These are phyloP conservation scores for Candida albicans DNA, from an alignment of 1,139 yeast genomes.

Conservation along the genomic window DNA sequence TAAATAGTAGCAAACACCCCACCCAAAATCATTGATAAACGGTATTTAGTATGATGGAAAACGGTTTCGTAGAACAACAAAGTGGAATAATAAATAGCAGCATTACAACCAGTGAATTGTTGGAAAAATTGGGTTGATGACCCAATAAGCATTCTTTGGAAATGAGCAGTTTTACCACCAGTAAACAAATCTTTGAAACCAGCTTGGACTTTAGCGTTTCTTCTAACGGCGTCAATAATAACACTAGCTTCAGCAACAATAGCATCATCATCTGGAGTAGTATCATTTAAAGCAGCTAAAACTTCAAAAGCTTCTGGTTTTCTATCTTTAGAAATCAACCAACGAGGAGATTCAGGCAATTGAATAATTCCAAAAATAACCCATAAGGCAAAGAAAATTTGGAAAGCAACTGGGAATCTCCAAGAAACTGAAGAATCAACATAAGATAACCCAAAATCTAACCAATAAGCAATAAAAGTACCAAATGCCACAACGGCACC, in stretches of 20 bases:
- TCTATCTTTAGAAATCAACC: slow-evolving; percentile 58
- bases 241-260: slow-evolving; percentile 44
- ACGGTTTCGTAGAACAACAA: slow-evolving; percentile 59
- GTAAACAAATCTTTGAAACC: slow-evolving; percentile 53
- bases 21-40: slow-evolving; percentile 57
- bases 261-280: slow-evolving; percentile 43
- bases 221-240: slow-evolving; percentile 43
- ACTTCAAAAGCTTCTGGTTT: slow-evolving; percentile 49
- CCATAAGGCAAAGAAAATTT: slow-evolving; percentile 39
- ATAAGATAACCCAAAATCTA: slow-evolving; percentile 70
- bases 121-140: slow-evolving; percentile 59
- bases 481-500: slow-evolving; percentile 75
- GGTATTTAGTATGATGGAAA: slow-evolving; percentile 40
- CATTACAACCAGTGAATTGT: slow-evolving; percentile 65
- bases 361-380: slow-evolving; percentile 36
- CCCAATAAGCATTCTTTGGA: slow-evolving; percentile 59
- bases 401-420: slow-evolving; percentile 51
- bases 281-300: slow-evolving; percentile 41
- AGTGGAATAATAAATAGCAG: slow-evolving; percentile 67
- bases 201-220: slow-evolving; percentile 38
- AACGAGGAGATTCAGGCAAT: slow-evolving; percentile 75
- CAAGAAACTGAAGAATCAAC: slow-evolving; percentile 51
- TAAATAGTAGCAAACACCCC: slow-evolving; percentile 66
- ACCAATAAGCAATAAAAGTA: slow-evolving; percentile 72
- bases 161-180: slow-evolving; percentile 58